phyloP scores from a whole-genome alignment of 768 basidiomycete species.

The Pulveroboletus sp. region DNA sequence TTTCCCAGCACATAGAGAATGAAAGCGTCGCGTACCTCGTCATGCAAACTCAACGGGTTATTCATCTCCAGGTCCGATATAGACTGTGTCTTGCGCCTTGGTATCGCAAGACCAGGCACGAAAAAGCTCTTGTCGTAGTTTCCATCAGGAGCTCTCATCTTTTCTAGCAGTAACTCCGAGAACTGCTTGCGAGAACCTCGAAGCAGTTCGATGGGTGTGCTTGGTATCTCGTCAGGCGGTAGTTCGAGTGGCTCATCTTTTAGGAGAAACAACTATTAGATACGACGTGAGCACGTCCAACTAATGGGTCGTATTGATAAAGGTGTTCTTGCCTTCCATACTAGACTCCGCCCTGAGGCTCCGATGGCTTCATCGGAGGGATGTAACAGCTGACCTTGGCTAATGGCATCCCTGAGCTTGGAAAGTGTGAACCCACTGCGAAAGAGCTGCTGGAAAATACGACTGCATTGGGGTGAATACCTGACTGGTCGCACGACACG shows the following conservation, averaged over 20 bases:
- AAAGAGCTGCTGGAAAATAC: constrained; percentile 44
- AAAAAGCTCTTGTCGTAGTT: constrained; percentile 68
- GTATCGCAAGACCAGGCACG: constrained; percentile 45
- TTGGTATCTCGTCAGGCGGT: constrained; percentile 35
- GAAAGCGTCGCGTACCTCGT: constrained; percentile 45
- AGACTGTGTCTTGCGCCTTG: constrained; percentile 27
- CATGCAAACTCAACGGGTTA: constrained; percentile 78
- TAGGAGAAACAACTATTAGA: constrained; percentile 60
- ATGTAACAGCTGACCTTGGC: constrained; percentile 55
- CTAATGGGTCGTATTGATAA: constrained; percentile 9
- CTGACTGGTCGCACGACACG: neutral
- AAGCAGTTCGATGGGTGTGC: constrained; percentile 39
- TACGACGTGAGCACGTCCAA: constrained; percentile 18
- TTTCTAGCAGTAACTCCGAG: constrained; percentile 52
- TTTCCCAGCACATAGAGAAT: neutral
- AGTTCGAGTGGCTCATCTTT: constrained; percentile 61
- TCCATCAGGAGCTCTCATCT: constrained; percentile 83
- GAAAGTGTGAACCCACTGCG: constrained; percentile 49
- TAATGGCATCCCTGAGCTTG: constrained; percentile 62
- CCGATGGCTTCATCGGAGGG: constrained; percentile 39
- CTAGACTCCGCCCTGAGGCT: constrained; percentile 71
- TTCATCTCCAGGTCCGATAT: constrained; percentile 57
- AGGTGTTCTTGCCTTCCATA: constrained; percentile 64
- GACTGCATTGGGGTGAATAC: constrained; percentile 26
- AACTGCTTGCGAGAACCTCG: constrained; percentile 53